Percentiles rank a stretch among this genome's conserved stretches.
Evolutionary conservation across 1,284 basidiomycete genomes (phyloP).

Genomic region (Moesziomyces aphidis): DNA sequence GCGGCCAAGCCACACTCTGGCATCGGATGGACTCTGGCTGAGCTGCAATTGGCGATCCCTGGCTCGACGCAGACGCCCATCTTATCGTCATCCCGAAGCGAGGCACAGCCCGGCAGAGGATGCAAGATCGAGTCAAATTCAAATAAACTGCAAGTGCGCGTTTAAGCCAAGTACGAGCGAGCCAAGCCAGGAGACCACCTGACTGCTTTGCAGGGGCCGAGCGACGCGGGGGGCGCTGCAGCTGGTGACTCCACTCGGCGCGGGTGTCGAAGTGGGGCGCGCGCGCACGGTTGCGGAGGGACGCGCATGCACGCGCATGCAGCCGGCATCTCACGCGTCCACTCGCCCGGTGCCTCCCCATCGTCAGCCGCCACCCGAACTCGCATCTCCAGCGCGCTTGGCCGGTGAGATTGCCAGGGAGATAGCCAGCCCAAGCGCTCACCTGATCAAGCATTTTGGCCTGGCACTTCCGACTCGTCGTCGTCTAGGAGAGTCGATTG

Average conservation of each 20-base stretch:
- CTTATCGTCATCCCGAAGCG: not conserved
- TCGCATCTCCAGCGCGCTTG: not conserved
- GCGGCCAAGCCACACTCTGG: not conserved
- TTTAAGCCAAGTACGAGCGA: too few relatives aligned
- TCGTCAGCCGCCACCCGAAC: too few relatives aligned
- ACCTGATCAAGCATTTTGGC: too few relatives aligned
- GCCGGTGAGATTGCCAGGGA: too few relatives aligned
- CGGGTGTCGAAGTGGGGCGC: not conserved
- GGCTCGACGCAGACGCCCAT: not conserved
- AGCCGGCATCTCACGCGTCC: not conserved
- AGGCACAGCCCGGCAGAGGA: too few relatives aligned
- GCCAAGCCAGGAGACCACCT: not conserved
- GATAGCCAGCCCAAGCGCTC: too few relatives aligned
- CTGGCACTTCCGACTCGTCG: too few relatives aligned
- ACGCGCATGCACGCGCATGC: constrained; percentile 1
- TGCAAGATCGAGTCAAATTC: too few relatives aligned
- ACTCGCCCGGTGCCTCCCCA: not conserved
- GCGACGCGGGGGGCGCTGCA: too few relatives aligned
- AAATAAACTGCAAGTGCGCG: too few relatives aligned
- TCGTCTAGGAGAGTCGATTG: too few relatives aligned
- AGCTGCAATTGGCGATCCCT: constrained; percentile 1
- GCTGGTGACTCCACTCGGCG: too few relatives aligned
- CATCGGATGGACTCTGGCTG: not conserved
- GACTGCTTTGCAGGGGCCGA: not conserved
- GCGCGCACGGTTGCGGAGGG: not conserved